Base-by-base conservation (phyloP, 2,329 filamentous ascomycete species). In the Aspergillus texensis region DNA sequence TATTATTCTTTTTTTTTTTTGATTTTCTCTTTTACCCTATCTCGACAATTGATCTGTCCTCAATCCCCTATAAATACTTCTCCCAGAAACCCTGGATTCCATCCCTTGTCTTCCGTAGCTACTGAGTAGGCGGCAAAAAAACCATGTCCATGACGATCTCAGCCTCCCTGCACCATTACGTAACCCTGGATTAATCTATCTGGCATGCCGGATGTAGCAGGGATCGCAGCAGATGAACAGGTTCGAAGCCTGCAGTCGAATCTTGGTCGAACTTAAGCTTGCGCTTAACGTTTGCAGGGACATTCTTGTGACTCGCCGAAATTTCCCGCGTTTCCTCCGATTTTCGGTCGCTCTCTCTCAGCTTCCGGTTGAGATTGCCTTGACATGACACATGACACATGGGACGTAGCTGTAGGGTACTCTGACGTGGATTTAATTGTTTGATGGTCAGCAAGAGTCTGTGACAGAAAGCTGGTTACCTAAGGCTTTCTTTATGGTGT, bases 81-180 rank as follows among this genome's bases (percentile, higher is more conserved):
- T 14, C 28, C 19, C 12, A 28, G 12, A 52, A 32, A 32, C 48
- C 28, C 16, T 32, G 14, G 28, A 52, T 52, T 32, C 48, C 48
- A 52, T 52, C 48, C 28, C 28, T 52, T 32, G 8, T 19, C 21
- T 16, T 12, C 16, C 46, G 5, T 50, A 24, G 46, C 9, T 9
- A 34, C 32, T 12, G 32, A 34, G 32, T 4, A 34, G 8, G 19
- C 24, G 28, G 58, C 9, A 9, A 41, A 41, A 9, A 41, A 39
- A 5, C 6, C 6, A 60, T 63, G 43, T 57, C 11, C 30, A 54
- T 26, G 24, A 16, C 26, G 46, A 28, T 50, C 46, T 63, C 58
- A 63, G 62, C 58, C 62, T 58, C 62, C 52, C 62, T 61, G 58
- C 62, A 61, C 30, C 46, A 57, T 63, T 63, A 63, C 62, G 62